Base-by-base conservation (phyloP, 352 stramenopile genomes). In the Phytopythium delawarense region DNA sequence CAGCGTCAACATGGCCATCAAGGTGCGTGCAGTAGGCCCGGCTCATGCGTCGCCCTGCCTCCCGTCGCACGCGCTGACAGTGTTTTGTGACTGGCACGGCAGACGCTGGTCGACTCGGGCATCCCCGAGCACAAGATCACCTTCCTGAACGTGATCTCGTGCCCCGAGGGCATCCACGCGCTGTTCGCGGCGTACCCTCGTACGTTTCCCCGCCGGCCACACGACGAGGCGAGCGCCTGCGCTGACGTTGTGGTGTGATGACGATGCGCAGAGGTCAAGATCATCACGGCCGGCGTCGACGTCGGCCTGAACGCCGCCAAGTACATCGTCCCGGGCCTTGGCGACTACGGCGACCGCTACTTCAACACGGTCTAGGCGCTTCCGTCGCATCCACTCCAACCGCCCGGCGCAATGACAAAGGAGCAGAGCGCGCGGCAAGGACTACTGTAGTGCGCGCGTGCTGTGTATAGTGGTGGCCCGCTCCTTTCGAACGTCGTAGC, bases 271-370 rank as follows among this genome's bases (percentile, higher is more conserved):
- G 77, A 87, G 32, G 70, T 92, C 35, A 88, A 86, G 65, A 76
- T 96, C 46, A 76, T 96, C 42, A 95, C 88, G 18, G 87, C 81
- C 5, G 86, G 86, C 15, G 64, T 96, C 39, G 90, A 96, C 65
- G 64, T 75, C 51, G 80, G 88, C 20, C 73, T 99, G 52, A 98
- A 99, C 76, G 86, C 91, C 61, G 78, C 94, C 35, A 98, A 98
- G 75, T 99, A 94, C 74, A 99, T 99, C 65, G 70, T 99, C 48
- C 96, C 96, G 5, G 96, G 96, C 15, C 75, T 99, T 16, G 96
- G 96, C 32, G 96, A 98, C 82, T 99, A 98, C 69, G 94, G 94
- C 21, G 95, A 98, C 74, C 80, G 93, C 53, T 98, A 96, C 75
- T 98, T 82, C 68, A 89, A 89, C 78, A 89, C 80, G 18, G 72